These are phyloP conservation scores for Candida corydali DNA, from an alignment of 805 yeast genomes.

Conservation along the genomic window DNA sequence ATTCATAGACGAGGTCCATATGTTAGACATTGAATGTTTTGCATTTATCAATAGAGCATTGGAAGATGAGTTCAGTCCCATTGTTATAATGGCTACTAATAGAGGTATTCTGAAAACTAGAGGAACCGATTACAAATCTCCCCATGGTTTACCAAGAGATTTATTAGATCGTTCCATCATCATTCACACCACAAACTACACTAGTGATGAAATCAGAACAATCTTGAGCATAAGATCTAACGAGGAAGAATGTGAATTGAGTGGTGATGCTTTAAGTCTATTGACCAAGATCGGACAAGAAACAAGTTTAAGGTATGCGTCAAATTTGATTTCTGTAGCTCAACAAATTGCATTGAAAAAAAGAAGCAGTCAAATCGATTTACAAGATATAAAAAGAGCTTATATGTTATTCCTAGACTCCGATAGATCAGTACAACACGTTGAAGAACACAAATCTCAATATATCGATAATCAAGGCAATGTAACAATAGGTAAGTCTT, in stretches of 20 bases:
- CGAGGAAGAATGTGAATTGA: constrained; percentile 87
- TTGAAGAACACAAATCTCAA: constrained; percentile 63
- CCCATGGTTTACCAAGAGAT: constrained; percentile 97
- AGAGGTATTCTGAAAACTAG: constrained; percentile 91
- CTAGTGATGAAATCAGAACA: constrained; percentile 77
- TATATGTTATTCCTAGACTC: constrained; percentile 86
- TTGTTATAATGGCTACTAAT: constrained; percentile 97
- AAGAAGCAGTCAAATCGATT: constrained; percentile 65
- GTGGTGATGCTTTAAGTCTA: constrained; percentile 78
- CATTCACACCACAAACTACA: constrained; percentile 78
- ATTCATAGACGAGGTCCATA: constrained; percentile 96
- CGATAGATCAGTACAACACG: constrained; percentile 80
- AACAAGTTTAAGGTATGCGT: constrained; percentile 87
- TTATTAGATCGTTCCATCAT: constrained; percentile 90
- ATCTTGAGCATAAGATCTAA: constrained; percentile 86
- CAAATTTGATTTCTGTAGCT: constrained; percentile 87
- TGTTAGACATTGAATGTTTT: constrained; percentile 96
- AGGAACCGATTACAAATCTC: constrained; percentile 90
- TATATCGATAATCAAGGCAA: constrained; percentile 78
- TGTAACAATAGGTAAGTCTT: constrained; percentile 49
- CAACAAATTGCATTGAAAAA: constrained; percentile 83
- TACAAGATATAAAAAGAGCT: constrained; percentile 81
- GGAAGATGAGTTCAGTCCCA: constrained; percentile 95
- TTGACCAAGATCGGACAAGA: constrained; percentile 87
- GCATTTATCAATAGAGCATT: constrained; percentile 93